phyloP scores from a whole-genome alignment of 1,139 yeast genomes.

The Diutina mesorugosa region DNA sequence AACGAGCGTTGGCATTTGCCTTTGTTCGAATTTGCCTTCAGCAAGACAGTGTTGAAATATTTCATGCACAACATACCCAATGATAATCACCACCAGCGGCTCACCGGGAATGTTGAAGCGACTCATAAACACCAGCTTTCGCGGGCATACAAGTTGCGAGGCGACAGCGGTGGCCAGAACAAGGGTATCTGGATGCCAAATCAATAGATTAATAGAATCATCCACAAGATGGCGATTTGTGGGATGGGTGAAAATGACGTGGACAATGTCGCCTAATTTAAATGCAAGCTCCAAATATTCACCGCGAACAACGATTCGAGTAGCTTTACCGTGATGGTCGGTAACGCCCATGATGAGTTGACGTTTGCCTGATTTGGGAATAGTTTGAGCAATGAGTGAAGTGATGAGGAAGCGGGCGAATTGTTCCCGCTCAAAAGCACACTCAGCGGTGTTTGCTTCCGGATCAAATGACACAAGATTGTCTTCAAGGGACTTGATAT shows the following conservation, averaged over 20 bases:
- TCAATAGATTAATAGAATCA: slow-evolving; percentile 44
- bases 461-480: not conserved
- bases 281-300: slow-evolving; percentile 36
- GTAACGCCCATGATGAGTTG: not conserved
- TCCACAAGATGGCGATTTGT: slow-evolving; percentile 33
- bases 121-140: slow-evolving; percentile 53
- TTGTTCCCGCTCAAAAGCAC: not conserved
- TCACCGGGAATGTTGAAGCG: slow-evolving; percentile 45
- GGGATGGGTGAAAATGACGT: slow-evolving; percentile 38
- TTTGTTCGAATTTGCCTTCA: not conserved
- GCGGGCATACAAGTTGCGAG: slow-evolving; percentile 57
- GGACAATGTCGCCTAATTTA: slow-evolving; percentile 40
- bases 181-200: slow-evolving; percentile 75
- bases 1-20: not conserved
- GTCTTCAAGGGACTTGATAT: not conserved
- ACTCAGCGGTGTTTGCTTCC: not conserved
- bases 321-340: slow-evolving; percentile 12
- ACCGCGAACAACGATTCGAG: slow-evolving; percentile 25
- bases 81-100: slow-evolving; percentile 44
- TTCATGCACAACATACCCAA: slow-evolving; percentile 73
- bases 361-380: not conserved
- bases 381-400: not conserved
- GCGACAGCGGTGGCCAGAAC: slow-evolving; percentile 77
- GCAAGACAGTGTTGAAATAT: slow-evolving; percentile 61
- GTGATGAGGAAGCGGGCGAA: not conserved